Base-by-base conservation (phyloP, 2,329 filamentous ascomycete genomes). In the Emergomyces africanus region DNA sequence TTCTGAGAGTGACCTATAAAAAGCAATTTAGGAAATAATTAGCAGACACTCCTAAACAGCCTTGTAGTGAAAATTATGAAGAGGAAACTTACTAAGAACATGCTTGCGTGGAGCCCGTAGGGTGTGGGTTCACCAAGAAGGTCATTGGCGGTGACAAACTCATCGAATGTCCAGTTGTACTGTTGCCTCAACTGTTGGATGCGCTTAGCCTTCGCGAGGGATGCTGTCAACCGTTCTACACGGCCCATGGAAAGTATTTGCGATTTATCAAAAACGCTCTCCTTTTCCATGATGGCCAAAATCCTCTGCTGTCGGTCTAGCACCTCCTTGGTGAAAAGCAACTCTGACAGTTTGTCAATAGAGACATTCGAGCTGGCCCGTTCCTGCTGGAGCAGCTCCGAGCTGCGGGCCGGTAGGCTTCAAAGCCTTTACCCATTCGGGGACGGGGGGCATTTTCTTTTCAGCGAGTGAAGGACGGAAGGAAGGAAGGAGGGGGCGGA, bases 201-300 rank as follows among this genome's bases (percentile, higher is more conserved):
- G 56, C 81, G 80, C 79, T 91, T 91, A 53, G 79, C 86, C 61
- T 87, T 78, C 5, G 83, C 86, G 59, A 92, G 77, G 1, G 88
- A 82, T 39, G 81, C 82, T 68, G 88, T 81, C 66, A 90, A 84
- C 54, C 84, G 80, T 62, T 88, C 85, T 30, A 82, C 78, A 50
- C 88, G 78, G 48, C 87, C 86, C 64, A 83, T 79, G 70, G 88
- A 88, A 74, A 89, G 89, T 69, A 90, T 89, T 64, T 87, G 83
- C 2, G 83, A 83, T 75, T 90, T 91, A 73, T 90, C 85, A 65
- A 91, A 90, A 59, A 89, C 79, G 57, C 82, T 81, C 60, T 91
- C 86, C 0, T 78, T 70, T 65, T 84, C 76, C 5, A 91, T 78
- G n/a, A 89, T 78, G 54, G 80, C 74, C 5, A 89, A 74, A 33